A percentile compares a stretch with the other conserved stretches of the same genome.
Conservation (phyloP, 768 basidiomycete genomes). For the Leccinum disarticulatum region DNA sequence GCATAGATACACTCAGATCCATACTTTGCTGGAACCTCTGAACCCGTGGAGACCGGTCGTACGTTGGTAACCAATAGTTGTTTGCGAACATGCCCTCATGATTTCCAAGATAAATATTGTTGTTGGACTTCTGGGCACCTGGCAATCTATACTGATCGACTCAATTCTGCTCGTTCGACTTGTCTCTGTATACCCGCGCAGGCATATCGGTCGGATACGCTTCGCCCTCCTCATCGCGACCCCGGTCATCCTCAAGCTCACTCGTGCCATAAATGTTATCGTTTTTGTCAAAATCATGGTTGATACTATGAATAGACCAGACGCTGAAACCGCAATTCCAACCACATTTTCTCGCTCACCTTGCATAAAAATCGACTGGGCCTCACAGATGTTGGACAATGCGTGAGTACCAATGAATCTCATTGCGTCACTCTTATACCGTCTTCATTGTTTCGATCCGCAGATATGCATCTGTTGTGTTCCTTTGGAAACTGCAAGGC, state of each 20-base stretch:
- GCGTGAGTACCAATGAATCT: slow-evolving; percentile 6
- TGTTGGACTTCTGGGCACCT: slow-evolving; percentile 21
- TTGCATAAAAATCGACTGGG: slow-evolving; percentile 33
- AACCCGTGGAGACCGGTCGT: slow-evolving; percentile 11
- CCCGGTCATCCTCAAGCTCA: slow-evolving; percentile 24
- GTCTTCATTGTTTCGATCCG: background rate
- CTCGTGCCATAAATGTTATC: slow-evolving; percentile 21
- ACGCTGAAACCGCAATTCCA: background rate
- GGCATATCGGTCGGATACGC: background rate
- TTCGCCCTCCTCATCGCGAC: slow-evolving; percentile 15
- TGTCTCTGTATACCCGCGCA: slow-evolving; percentile 20
- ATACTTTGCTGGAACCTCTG: slow-evolving; percentile 22
- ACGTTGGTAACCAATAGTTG: background rate
- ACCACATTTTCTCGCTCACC: slow-evolving; percentile 15
- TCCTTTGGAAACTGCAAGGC: slow-evolving; percentile 14
- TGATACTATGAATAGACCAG: slow-evolving; percentile 10
- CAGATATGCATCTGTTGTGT: slow-evolving; percentile 10
- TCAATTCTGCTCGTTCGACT: slow-evolving; percentile 27
- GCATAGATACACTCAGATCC: slow-evolving; percentile 18
- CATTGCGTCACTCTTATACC: too few species aligned
- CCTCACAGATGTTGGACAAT: slow-evolving; percentile 30
- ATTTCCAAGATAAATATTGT: slow-evolving; percentile 14
- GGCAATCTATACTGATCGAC: slow-evolving; percentile 26
- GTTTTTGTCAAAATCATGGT: slow-evolving; percentile 20
- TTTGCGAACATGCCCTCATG: background rate